phyloP scores from a whole-genome alignment of 2,329 filamentous ascomycete genomes.

The Penicillium capsulatum region DNA sequence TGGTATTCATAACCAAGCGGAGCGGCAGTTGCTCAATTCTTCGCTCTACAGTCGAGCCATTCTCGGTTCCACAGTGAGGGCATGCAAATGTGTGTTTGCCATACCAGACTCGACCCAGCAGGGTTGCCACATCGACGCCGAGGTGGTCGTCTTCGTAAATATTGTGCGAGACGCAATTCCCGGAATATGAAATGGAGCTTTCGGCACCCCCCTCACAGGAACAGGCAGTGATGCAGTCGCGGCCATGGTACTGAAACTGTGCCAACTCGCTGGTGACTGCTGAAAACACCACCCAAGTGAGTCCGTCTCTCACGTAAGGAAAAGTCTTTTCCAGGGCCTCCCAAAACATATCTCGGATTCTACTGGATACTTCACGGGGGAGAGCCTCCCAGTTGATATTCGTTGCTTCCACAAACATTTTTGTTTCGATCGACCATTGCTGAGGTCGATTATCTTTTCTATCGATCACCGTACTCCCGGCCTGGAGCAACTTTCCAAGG shows the following conservation, averaged over 20 bases:
- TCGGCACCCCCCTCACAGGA: background rate
- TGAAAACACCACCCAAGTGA: no score
- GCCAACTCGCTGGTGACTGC: no score
- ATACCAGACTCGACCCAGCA: conserved; percentile 21
- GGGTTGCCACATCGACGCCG: conserved; percentile 17
- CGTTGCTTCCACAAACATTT: conserved; percentile 26
- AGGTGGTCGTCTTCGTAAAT: conserved; percentile 10
- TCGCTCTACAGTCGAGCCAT: background rate
- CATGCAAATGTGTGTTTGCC: background rate
- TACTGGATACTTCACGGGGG: conserved; percentile 7
- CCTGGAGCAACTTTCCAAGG: conserved; percentile 34
- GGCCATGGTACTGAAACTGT: conserved; percentile 3
- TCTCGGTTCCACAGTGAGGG: background rate
- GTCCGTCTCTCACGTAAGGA: no score
- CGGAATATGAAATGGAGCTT: background rate
- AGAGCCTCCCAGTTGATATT: conserved; percentile 31
- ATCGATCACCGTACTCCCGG: conserved; percentile 35
- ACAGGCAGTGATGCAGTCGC: conserved; percentile 9
- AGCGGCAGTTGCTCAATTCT: conserved; percentile 10
- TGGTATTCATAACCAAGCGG: conserved; percentile 27
- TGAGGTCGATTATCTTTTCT: conserved; percentile 15
- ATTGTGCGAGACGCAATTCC: conserved; percentile 11
- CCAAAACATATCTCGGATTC: conserved; percentile 1
- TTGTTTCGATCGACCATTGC: conserved; percentile 16
- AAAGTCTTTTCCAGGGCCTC: no score